Evolutionary conservation across 495 filamentous ascomycete species (phyloP).

Genomic region (Acidomyces sp.): DNA sequence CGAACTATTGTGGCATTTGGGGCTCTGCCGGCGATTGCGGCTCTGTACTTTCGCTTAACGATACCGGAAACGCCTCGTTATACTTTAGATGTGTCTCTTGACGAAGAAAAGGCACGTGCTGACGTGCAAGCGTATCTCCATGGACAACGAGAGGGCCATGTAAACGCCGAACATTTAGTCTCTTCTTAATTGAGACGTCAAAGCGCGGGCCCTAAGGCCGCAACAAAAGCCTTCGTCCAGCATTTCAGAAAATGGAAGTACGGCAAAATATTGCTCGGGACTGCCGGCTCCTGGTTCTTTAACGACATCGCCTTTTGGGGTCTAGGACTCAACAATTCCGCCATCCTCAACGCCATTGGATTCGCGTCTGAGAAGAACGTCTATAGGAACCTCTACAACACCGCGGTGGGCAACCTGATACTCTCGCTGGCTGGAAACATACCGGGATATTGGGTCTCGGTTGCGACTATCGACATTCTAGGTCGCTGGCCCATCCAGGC

Average conservation of each 20-base stretch:
- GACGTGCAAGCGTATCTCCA: neutral
- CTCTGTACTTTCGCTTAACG: constrained; percentile 3
- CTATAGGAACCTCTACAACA: constrained; percentile 55
- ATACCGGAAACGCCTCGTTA: constrained; percentile 4
- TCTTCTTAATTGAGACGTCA: neutral
- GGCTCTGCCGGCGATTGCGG: neutral
- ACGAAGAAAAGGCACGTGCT: neutral
- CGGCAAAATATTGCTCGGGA: constrained; percentile 1
- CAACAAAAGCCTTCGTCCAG: neutral
- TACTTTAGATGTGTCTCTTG: neutral
- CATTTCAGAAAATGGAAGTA: neutral
- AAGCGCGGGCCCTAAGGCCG: neutral
- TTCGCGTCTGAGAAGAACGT: constrained; percentile 44
- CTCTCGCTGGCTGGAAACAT: constrained; percentile 44
- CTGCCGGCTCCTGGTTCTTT: constrained; percentile 5
- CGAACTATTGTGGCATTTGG: constrained; percentile 1
- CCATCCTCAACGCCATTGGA: constrained; percentile 54
- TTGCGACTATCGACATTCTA: constrained; percentile 53
- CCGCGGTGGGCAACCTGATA: constrained; percentile 56
- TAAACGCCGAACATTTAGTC: no score
- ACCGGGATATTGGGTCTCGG: constrained; percentile 65
- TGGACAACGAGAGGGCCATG: neutral
- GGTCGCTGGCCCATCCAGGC: constrained; percentile 75
- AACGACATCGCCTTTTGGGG: constrained; percentile 5
- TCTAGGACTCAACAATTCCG: constrained; percentile 21